Base-by-base conservation (phyloP, 129 eudicot genomes). In the Kitagawia praeruptora region DNA sequence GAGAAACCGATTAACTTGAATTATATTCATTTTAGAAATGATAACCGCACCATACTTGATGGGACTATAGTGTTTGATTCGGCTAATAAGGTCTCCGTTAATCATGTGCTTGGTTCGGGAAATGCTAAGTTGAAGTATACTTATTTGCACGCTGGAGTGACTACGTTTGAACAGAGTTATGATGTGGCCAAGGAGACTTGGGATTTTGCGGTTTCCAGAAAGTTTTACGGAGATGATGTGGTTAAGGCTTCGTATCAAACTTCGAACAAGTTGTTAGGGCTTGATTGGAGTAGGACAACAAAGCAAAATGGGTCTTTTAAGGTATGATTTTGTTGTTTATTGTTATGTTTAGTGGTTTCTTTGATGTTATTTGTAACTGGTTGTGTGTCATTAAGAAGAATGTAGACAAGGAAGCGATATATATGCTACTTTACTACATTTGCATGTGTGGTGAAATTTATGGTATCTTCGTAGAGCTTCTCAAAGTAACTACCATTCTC, bases 1-100 rank as follows among this genome's bases (percentile, higher is more conserved):
- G 97, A 94, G 78, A 94, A 91, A 81, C 96, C 96, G 23, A 85
- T 94, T 83, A 89, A 88, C 79, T 75, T 94, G 92, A 90, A 88
- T 77, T 94, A 91, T 81, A 94, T 83, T 79, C 97, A 94, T 86
- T 77, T 80, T 78, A 78, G 78, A 79, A 89, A 90, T 27, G 98
- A 89, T 75, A 86, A 84, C 27, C 80, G 89, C 82, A 94, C 98
- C 4, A 82, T 83, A 70, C 79, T 94, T 83, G 97, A 94, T 70
- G 98, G 98, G 74, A 86, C 91, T 16, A 77, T 94, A 66, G 96
- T 85, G 69, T 69, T 94, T 80, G 98, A 94, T 87, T 81, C 96
- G 3, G 90, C 90, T n/a, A 94, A 94, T 74, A 94, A 94, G 84
- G 91, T 89, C 12, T 91, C 97, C 13, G 93, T 85, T 27, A 89